Base-by-base conservation (phyloP, 1,284 basidiomycete genomes). In the Bjerkandera adusta region DNA sequence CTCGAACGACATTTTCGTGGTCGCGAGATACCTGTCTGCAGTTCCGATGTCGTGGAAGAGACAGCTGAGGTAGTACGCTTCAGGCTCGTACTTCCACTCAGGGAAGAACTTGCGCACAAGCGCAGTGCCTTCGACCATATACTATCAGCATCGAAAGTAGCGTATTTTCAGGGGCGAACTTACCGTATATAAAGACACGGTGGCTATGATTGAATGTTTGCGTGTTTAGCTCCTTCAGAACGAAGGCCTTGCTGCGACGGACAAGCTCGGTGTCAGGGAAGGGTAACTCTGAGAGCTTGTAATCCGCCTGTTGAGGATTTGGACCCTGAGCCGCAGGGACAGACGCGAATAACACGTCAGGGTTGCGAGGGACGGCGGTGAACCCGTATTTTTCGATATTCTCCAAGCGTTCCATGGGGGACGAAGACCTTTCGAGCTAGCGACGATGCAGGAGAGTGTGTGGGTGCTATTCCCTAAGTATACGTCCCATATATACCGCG, bases 1-100 rank as follows among this genome's bases (percentile, higher is more conserved):
- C 62, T 81, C 79, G 58, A 79, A 81, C 20, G 73, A 77, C 64
- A 81, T 67, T 52, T 77, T 75, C 8, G 78, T 80, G 32, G 71
- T 72, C 4, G 72, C 58, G 37, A 77, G 66, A 59, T 74, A 75
- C 35, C 64, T 63, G 39, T 76, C 70, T 6, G 77, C 74, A 3
- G 74, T 74, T 32, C 79, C 77, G 48, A 80, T 78, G 57, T 81
- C 79, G 54, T 80, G 78, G 44, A 80, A 60, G 20, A 80, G 65
- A 49, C 73, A 76, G 22, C 75, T 65, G 35, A 78, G 64, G 53
- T 73, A 78, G 60, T 77, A 79, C 13, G 77, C 77, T 66, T 77
- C 72, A 43, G 61, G 55, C 55, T 73, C 68, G 57, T 71, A 75
- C 26, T 65, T 57, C 70, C 75, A 76, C 11, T 61, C 52, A 4